A percentile compares a stretch with the other conserved stretches of the same genome.
Evolutionary conservation across 208 protist genomes (phyloP).

Genomic region (Porcisia hertigi): DNA sequence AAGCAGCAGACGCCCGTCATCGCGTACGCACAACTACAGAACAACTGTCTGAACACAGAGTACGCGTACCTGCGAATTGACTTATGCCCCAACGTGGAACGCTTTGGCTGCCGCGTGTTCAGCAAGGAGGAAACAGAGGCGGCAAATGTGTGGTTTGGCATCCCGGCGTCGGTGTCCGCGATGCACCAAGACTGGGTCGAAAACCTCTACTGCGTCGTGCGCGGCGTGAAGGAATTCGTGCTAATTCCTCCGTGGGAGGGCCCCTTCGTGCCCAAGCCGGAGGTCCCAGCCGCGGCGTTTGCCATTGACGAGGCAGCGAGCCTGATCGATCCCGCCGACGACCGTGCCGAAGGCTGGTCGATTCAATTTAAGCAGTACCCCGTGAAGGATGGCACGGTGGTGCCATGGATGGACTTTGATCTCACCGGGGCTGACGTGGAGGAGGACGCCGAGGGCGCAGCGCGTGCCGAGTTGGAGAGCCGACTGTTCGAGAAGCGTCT

Average conservation of each 20-base stretch:
- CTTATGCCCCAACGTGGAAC: conserved; percentile 52
- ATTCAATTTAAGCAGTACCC: conserved; percentile 51
- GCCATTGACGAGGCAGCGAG: conserved; percentile 37
- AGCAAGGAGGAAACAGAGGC: conserved; percentile 68
- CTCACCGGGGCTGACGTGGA: conserved; percentile 57
- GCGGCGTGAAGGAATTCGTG: conserved; percentile 91
- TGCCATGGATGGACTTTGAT: conserved; percentile 91
- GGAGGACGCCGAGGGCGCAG: conserved; percentile 21
- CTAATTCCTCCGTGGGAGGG: conserved; percentile 89
- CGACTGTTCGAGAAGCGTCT: conserved; percentile 36
- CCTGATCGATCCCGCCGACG: conserved; percentile 16
- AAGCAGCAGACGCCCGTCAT: conserved; percentile 32
- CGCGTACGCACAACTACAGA: conserved; percentile 90
- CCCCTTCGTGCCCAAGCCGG: conserved; percentile 79
- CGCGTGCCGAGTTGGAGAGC: conserved; percentile 21
- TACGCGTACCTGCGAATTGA: conserved; percentile 76
- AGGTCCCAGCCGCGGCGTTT: conserved; percentile 70
- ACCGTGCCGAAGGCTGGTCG: conserved; percentile 20
- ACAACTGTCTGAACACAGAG: conserved; percentile 87
- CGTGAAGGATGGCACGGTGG: conserved; percentile 53
- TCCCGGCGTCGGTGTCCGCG: conserved; percentile 74
- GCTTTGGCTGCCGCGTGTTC: conserved; percentile 75
- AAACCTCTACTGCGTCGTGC: conserved; percentile 91
- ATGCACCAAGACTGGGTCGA: conserved; percentile 93
- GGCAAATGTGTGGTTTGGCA: conserved; percentile 91